Conservation (phyloP, 805 yeast genomes). For the Sugiyamaella americana region DNA sequence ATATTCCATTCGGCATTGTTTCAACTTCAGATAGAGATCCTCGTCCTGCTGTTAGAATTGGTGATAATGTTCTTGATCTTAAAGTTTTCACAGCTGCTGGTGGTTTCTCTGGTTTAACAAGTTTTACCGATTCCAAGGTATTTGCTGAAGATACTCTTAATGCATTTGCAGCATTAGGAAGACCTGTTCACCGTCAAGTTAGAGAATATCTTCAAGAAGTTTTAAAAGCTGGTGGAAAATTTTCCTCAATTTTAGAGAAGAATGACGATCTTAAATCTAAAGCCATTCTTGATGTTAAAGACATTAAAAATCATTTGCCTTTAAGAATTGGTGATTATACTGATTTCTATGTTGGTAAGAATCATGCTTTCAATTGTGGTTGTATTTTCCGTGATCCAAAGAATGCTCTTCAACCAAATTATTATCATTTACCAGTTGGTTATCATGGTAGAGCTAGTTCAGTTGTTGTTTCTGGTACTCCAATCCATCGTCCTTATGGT, state of each 20-base stretch:
- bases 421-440: slow-evolving; percentile 24
- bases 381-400: slow-evolving; percentile 21
- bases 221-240: slow-evolving; percentile 13
- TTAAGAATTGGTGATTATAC: slow-evolving; percentile 25
- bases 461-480: slow-evolving; percentile 24
- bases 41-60: slow-evolving; percentile 20
- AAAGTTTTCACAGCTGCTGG: slow-evolving; percentile 13
- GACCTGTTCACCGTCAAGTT: slow-evolving; percentile 11
- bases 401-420: slow-evolving; percentile 24
- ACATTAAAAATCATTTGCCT: slow-evolving; percentile 18
- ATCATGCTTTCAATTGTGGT: slow-evolving; percentile 26
- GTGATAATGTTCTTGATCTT: slow-evolving; percentile 21
- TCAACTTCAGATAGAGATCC: slow-evolving; percentile 10
- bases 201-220: slow-evolving; percentile 17
- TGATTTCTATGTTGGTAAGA: slow-evolving; percentile 23
- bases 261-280: slow-evolving; percentile 9
- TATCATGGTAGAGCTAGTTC: slow-evolving; percentile 26
- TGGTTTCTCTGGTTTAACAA: slow-evolving; percentile 7
- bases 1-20: slow-evolving; percentile 25
- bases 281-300: slow-evolving; percentile 6
- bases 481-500: slow-evolving; percentile 21
- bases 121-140: slow-evolving; percentile 10
- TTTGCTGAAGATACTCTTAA: slow-evolving; percentile 16
- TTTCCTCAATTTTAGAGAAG: slow-evolving; percentile 15
- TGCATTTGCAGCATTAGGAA: slow-evolving; percentile 20